phyloP scores from a whole-genome alignment of 495 filamentous ascomycete species.

The Hyaloscypha hepaticicola region DNA sequence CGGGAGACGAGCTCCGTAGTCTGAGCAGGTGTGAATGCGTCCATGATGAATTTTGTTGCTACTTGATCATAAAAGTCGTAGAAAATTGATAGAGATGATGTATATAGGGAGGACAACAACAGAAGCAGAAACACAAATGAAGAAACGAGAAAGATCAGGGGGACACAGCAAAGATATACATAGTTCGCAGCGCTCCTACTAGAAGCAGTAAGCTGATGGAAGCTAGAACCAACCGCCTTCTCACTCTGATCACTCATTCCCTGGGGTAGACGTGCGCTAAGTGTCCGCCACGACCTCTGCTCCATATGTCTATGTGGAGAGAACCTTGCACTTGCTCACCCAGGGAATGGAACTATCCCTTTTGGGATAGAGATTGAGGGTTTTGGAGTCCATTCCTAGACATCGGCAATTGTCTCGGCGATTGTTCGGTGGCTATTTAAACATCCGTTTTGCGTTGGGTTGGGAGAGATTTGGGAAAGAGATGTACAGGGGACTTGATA shows the following conservation, averaged over 20 bases:
- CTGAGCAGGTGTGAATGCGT: conserved; percentile 46
- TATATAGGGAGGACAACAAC: background rate
- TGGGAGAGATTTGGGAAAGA: background rate
- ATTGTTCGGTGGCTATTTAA: conserved; percentile 1
- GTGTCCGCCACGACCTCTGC: background rate
- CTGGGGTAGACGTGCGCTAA: background rate
- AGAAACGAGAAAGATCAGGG: background rate
- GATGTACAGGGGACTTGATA: conserved; percentile 1
- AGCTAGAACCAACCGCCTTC: background rate
- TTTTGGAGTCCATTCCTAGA: background rate
- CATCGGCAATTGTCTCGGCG: background rate
- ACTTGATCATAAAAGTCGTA: background rate
- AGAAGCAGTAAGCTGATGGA: background rate
- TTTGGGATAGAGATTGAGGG: background rate
- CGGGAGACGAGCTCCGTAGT: conserved; percentile 46
- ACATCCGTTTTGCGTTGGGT: background rate
- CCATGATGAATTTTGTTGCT: conserved; percentile 23
- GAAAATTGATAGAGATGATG: background rate
- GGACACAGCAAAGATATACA: background rate
- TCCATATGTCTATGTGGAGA: conserved; percentile 1
- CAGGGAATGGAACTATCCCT: background rate
- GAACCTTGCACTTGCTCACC: background rate
- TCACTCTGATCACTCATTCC: background rate
- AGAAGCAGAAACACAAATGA: background rate
- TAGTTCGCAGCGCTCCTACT: background rate